Evolutionary conservation across 768 basidiomycete genomes (phyloP), one percentile per base, ranked within the genome.

Genomic region (Suillus ampliporus): DNA sequence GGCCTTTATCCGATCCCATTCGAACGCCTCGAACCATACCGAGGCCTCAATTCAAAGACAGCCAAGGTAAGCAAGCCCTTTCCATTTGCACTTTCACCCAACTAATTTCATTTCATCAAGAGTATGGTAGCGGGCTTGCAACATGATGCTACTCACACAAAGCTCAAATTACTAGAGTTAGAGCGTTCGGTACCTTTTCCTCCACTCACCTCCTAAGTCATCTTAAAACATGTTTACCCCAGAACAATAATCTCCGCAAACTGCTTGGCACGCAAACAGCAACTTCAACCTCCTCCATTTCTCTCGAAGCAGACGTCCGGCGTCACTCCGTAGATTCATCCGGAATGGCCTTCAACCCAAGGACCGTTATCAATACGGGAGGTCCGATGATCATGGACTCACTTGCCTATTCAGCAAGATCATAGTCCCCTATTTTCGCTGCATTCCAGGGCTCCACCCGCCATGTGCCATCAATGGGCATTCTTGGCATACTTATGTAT

Each of bases 81-180:
- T 54, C 14, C 4, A 21, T n/a, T 0, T 2, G 8, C 51, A 13
- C 26, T 23, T 5, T 44, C 26, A 41, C 11, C 15, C 23, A 8
- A 34, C 26, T 17, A 4, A 37, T 31, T 35, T 34, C 19, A n/a
- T 46, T 26, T 6, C 3, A 13, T 5, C 11, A 60, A 92, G 90
- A 89, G 89, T 65, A 90, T 90, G 86, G 86, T 91, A 4, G 81
- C 89, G 0, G 87, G 87, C 28, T 80, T 92, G 6, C 87, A 90
- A 56, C 82, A 88, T 69, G 90, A 92, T 64, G 80, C 83, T 4
- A 82, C 84, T 1, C 77, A 86, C 4, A 74, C 83, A 19, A 86
- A 85, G 60, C 73, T 90, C 53, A 89, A 88, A 64, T 77, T 91
- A 35, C 79, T 90, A 48, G 89, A 91, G 68, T 78, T 92, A 28